phyloP scores from a whole-genome alignment of 768 basidiomycete species.

The Pleurotus citrinopileatus region DNA sequence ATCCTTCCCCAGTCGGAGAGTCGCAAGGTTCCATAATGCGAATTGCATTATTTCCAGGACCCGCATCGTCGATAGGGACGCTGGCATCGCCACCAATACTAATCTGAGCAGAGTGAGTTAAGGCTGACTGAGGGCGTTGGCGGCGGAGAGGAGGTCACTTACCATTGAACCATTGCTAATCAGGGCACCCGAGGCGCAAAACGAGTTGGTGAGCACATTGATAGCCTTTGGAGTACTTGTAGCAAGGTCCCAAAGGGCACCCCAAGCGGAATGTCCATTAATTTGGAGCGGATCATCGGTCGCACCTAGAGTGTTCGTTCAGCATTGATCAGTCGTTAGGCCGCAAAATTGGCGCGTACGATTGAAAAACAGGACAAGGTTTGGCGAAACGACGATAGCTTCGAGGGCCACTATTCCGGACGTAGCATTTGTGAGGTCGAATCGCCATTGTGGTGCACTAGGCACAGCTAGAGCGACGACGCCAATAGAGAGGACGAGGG shows the following conservation, averaged over 20 bases:
- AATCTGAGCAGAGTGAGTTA: slow-evolving; percentile 7
- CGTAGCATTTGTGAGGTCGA: not conserved
- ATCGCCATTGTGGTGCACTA: slow-evolving; percentile 4
- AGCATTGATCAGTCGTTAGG: not conserved
- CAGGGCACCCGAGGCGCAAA: slow-evolving; percentile 52
- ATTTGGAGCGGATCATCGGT: slow-evolving; percentile 41
- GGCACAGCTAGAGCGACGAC: not conserved
- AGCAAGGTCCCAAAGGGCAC: slow-evolving; percentile 45
- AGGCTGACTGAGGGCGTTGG: no score
- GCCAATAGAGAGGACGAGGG: no score
- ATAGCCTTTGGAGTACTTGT: slow-evolving; percentile 47
- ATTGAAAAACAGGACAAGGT: slow-evolving; percentile 41
- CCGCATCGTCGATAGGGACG: not conserved
- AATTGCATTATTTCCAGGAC: slow-evolving; percentile 14
- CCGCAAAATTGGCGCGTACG: slow-evolving; percentile 34
- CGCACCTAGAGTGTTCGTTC: not conserved
- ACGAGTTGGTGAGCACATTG: slow-evolving; percentile 55
- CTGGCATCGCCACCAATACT: slow-evolving; percentile 13
- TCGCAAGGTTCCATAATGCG: slow-evolving; percentile 28
- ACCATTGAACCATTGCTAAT: slow-evolving; percentile 62
- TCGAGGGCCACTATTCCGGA: slow-evolving; percentile 14
- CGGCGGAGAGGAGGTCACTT: not conserved
- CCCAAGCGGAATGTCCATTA: slow-evolving; percentile 49
- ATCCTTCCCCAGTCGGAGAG: slow-evolving; percentile 19
- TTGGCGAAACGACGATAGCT: slow-evolving; percentile 20